Conservation (phyloP, 345 rosid genomes). For the Pistacia vera region DNA sequence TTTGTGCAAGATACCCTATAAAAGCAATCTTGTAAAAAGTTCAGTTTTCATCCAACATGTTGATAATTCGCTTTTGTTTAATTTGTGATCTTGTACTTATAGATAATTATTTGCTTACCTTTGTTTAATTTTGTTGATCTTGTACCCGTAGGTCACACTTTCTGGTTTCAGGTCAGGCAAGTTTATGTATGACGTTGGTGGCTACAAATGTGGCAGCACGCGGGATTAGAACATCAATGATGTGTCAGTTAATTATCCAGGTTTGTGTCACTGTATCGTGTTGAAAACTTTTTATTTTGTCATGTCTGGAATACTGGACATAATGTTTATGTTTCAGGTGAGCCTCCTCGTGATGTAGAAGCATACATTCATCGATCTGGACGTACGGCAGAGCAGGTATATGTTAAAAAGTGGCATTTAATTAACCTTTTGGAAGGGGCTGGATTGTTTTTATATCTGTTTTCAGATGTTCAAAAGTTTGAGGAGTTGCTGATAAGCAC, state of each 20-base stretch:
- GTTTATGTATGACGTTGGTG: slow-evolving; percentile 80
- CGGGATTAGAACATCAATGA: slow-evolving; percentile 93
- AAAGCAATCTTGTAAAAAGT: neutral
- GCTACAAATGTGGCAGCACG: slow-evolving; percentile 98
- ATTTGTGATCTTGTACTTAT: neutral
- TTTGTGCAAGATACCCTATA: neutral
- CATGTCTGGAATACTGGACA: neutral
- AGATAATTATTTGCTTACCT: neutral
- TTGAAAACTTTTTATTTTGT: neutral
- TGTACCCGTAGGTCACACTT: slow-evolving; percentile 68
- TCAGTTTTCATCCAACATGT: neutral
- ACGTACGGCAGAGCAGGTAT: slow-evolving; percentile 99
- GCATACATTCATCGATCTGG: slow-evolving; percentile 98
- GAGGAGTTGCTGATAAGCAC: slow-evolving; percentile 15
- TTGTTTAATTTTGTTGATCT: slow-evolving; percentile 4
- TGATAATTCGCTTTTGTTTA: neutral
- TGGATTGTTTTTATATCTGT: no score
- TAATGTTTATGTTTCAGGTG: slow-evolving; percentile 51
- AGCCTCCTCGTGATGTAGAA: slow-evolving; percentile 98
- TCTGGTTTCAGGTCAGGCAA: slow-evolving; percentile 90
- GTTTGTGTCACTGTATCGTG: slow-evolving; percentile 35
- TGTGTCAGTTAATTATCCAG: slow-evolving; percentile 96
- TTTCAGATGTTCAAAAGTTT: neutral
- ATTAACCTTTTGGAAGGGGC: neutral
- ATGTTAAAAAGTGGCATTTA: neutral